Conservation (phyloP, 352 stramenopile genomes). For the Pythium folliculosum region DNA sequence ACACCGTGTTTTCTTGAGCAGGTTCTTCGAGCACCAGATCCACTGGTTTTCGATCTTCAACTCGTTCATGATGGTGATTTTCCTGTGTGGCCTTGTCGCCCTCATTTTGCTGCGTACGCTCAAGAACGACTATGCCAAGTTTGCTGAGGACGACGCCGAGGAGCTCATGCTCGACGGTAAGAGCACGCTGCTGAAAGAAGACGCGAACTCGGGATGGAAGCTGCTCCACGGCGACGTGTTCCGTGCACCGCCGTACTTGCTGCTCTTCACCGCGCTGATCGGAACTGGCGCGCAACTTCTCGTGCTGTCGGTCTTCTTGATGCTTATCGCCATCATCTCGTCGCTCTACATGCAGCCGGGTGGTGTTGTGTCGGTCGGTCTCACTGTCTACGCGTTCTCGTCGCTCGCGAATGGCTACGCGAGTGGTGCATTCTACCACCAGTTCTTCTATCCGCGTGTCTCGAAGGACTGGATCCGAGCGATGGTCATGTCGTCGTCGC, state of each 20-base stretch:
- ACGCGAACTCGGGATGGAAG: slow-evolving; percentile 94
- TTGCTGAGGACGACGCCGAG: slow-evolving; percentile 85
- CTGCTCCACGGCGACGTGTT: slow-evolving; percentile 96
- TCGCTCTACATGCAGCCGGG: slow-evolving; percentile 97
- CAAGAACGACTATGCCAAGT: slow-evolving; percentile 94
- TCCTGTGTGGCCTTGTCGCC: slow-evolving; percentile 92
- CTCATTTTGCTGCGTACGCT: slow-evolving; percentile 94
- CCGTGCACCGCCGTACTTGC: slow-evolving; percentile 89
- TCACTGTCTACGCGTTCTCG: slow-evolving; percentile 95
- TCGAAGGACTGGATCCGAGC: slow-evolving; percentile 91
- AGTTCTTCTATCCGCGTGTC: slow-evolving; percentile 91
- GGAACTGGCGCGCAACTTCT: slow-evolving; percentile 96
- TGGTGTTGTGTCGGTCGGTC: slow-evolving; percentile 94
- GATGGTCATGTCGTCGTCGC: slow-evolving; percentile 79
- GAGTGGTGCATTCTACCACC: slow-evolving; percentile 89
- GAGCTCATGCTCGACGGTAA: slow-evolving; percentile 85
- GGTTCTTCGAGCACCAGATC: slow-evolving; percentile 99
- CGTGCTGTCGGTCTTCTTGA: slow-evolving; percentile 92
- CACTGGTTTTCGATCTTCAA: slow-evolving; percentile 98
- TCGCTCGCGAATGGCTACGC: slow-evolving; percentile 89
- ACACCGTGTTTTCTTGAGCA: slow-evolving; percentile 7
- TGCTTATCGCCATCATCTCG: slow-evolving; percentile 95
- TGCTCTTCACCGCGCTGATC: slow-evolving; percentile 95
- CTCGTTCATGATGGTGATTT: slow-evolving; percentile 98
- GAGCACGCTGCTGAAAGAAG: slow-evolving; percentile 77